Evolutionary conservation across 176 grass and related monocot genomes (phyloP), one percentile per base, ranked within the genome.

Genomic region (Poa annua): DNA sequence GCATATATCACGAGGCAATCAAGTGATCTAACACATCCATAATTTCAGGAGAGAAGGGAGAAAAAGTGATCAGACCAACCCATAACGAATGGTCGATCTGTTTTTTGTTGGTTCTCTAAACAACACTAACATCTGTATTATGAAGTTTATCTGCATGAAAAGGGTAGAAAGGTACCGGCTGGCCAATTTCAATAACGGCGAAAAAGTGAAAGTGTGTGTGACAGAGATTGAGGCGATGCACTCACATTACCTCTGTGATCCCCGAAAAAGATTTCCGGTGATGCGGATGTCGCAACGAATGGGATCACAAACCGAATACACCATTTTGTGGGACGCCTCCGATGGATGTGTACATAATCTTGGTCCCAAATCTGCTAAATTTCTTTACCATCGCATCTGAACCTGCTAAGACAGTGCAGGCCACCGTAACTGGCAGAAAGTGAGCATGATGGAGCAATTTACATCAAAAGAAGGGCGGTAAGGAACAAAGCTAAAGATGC

Each of bases 401-500:
- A 54, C 11, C 82, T 83, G 22, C 25, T 47, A 75, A 39, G 21
- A 20, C 29, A 21, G 21, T 84, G 11, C 44, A 63, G 44, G 4
- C 21, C 69, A 26, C 21, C n/a, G 39, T 24, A 25, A 14, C 47
- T 20, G 47, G 47, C 70, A 29, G 73, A 74, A 51, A 51, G 71
- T 47, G 24, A 26, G 47, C 16, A 25, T 25, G 68, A 74, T 53
- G 49, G 64, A 10, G 6, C 10, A 65, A 65, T 34, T 42, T 14
- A 19, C 81, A 79, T 74, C 56, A 74, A 80, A 84, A 19, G n/a
- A 72, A 66, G 32, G 13, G 63, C 53, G 70, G 71, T 13, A 66
- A n/a, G 70, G 32, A n/a, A 33, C 61, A 81, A 85, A 85, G 82
- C 49, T 69, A 80, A 85, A 24, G 70, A 61, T 21, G 76, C 29